These are phyloP conservation scores for Salix caprea DNA, from an alignment of 345 rosid genomes.

Conservation along the genomic window DNA sequence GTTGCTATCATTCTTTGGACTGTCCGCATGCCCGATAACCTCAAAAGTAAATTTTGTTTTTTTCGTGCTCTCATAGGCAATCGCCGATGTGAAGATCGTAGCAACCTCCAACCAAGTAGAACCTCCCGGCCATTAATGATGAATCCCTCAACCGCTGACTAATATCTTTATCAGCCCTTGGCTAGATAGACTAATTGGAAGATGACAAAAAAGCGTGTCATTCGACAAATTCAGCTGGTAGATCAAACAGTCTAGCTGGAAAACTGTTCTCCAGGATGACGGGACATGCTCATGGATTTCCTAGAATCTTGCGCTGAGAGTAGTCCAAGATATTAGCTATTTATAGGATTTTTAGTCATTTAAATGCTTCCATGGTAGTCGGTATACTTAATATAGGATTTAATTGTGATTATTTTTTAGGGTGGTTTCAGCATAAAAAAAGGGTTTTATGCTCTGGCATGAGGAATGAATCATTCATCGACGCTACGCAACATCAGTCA, in stretches of 20 bases:
- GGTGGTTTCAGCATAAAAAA: not conserved
- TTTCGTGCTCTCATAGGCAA: not conserved
- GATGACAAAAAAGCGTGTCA: not conserved
- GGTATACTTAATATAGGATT: not conserved
- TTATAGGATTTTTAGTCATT: not conserved
- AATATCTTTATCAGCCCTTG: not conserved
- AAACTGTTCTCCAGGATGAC: not conserved
- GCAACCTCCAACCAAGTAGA: not conserved
- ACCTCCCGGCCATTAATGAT: not conserved
- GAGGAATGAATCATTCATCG: not conserved
- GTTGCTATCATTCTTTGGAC: not conserved
- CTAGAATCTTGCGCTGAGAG: not conserved
- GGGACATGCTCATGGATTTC: not conserved
- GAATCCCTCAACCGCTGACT: not conserved
- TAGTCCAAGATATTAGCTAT: not conserved
- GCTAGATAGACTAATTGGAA: too few relatives aligned
- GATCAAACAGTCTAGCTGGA: not conserved
- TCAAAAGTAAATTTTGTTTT: not conserved
- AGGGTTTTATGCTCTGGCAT: not conserved
- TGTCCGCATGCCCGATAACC: not conserved
- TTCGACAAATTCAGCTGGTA: not conserved
- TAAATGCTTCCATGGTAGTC: not conserved
- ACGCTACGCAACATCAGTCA: not conserved
- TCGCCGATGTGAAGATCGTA: not conserved
- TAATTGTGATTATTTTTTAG: too few relatives aligned